A percentile compares a stretch with the other conserved stretches of the same genome.
Conservation (phyloP, 73 alveolate species). For the Urostyla sp. region DNA sequence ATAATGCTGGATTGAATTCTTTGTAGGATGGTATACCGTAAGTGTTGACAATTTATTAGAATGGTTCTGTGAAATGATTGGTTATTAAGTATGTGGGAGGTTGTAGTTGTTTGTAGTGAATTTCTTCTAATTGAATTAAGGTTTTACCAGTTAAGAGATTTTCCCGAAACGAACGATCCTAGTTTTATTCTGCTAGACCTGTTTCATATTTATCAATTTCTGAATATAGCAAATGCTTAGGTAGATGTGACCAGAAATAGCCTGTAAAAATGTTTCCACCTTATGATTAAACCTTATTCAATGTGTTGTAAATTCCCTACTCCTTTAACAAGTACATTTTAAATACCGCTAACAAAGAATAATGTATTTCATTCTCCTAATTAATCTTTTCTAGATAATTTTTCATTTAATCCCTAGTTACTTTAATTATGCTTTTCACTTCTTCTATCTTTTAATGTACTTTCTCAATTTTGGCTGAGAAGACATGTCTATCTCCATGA, state of each 20-base stretch:
- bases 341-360: conserved; percentile 74
- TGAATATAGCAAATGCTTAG: conserved; percentile 69
- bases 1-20: conserved; percentile 97
- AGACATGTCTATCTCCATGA: conserved; percentile 46
- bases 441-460: conserved; percentile 65
- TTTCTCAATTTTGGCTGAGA: conserved; percentile 58
- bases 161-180: too few relatives aligned
- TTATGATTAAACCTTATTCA: conserved; percentile 71
- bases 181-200: conserved; percentile 58
- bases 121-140: conserved; percentile 74
- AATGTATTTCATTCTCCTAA: conserved; percentile 52
- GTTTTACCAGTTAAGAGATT: conserved; percentile 54
- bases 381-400: conserved; percentile 55
- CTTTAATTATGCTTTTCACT: conserved; percentile 54
- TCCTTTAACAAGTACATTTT: conserved; percentile 80
- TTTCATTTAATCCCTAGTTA: conserved; percentile 73
- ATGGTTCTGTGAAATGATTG: conserved; percentile 93
- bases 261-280: conserved; percentile 75
- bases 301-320: conserved; percentile 66
- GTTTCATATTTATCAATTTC: conserved; percentile 60
- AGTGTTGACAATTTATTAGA: conserved; percentile 95
- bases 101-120: conserved; percentile 61
- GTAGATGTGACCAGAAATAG: conserved; percentile 81
- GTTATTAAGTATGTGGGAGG: conserved; percentile 95
- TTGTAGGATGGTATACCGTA: conserved; percentile 98